Evolutionary conservation across 345 rosid genomes (phyloP), one percentile per base, ranked within the genome.

Genomic region (Eucalyptus viminalis): DNA sequence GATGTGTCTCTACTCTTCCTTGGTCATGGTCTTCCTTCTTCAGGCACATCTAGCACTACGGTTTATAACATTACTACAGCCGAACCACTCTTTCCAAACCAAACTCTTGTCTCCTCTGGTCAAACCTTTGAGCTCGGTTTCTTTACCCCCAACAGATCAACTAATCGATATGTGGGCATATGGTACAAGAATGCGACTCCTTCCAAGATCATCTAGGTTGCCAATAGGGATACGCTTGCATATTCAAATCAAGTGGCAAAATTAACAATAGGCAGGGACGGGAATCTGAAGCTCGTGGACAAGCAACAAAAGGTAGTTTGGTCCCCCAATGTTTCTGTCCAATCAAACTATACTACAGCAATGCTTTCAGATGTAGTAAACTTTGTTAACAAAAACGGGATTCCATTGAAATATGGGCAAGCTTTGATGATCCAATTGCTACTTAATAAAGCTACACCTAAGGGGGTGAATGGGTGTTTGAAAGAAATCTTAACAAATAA

Each of bases 351-450:
- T 45, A 86, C 87, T 85, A 86, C 87, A 58, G 88, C 90, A 37
- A 88, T 65, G 88, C 81, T 92, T 72, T 47, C 87, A 53, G 91
- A 49, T 25, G 85, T 87, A 12, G 95, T 92, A 8, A 92, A 94
- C 51, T 86, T 94, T 4, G 93, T 92, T 21, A 44, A 19, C 88
- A 50, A 65, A 65, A 56, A 50, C 9, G 53, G 31, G 44, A 24
- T 43, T 81, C 76, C 7, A 80, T 85, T 16, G 22, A 44, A 6
- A 72, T 90, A 37, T 94, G 95, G 95, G 92, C 90, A 67, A 92
- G 93, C 60, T 92, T 92, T 50, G 94, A 91, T 86, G n/a, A 90
- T 67, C 93, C 93, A 9, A 81, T 88, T 5, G 92, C 92, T 86
- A 94, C 92, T 29, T 21, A 0, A 53, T 53, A 53, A 53, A 53